Conservation (phyloP, 805 yeast genomes). For the Monosporozyma unispora region DNA sequence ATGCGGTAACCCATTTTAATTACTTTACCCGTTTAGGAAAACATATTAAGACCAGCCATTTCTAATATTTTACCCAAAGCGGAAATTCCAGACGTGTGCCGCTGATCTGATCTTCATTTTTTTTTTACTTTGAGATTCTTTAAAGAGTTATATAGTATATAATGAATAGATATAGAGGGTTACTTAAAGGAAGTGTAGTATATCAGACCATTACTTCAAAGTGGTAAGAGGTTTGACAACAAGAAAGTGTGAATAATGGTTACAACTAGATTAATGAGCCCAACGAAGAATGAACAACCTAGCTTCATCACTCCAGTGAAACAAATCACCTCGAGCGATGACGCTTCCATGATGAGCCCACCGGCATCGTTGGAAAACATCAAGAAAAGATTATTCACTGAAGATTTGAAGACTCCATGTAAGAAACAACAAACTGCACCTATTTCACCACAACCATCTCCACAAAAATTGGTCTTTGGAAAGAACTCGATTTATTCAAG, state of each 20-base stretch:
- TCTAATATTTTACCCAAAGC: no score
- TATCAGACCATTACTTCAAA: no score
- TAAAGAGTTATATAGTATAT: no score
- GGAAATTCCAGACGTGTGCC: no score
- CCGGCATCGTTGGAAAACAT: slow-evolving; percentile 4
- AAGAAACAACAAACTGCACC: not conserved
- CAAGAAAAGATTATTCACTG: slow-evolving; percentile 3
- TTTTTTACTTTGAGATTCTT: no score
- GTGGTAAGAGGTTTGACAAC: not conserved
- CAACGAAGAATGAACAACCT: not conserved
- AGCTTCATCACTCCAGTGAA: slow-evolving; percentile 8
- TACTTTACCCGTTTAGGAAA: no score
- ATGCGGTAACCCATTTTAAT: no score
- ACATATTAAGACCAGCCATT: no score
- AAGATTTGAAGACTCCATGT: slow-evolving; percentile 1
- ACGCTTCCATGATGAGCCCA: slow-evolving; percentile 1
- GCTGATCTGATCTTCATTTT: no score
- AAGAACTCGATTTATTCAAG: slow-evolving; percentile 34
- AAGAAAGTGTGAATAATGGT: not conserved
- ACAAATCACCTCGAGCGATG: not conserved
- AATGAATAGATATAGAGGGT: no score
- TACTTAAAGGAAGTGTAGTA: no score
- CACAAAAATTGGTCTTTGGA: slow-evolving; percentile 20
- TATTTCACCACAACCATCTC: slow-evolving; percentile 8
- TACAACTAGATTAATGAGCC: slow-evolving; percentile 1